phyloP scores from a whole-genome alignment of 179 eudicot species.

The Drosera spatulata region DNA sequence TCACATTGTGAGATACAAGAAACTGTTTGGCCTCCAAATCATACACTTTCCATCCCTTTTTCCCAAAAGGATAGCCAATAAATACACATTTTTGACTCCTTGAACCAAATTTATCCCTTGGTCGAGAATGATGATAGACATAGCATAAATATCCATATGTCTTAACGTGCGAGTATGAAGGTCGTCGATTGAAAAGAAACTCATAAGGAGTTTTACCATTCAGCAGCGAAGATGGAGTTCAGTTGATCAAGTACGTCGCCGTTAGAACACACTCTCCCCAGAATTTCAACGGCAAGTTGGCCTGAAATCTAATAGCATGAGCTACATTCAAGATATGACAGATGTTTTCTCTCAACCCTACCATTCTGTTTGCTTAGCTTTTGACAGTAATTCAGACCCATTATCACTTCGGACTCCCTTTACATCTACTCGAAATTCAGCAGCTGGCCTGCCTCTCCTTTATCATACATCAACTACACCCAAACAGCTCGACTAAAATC shows the following conservation, averaged over 20 bases:
- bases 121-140: neutral
- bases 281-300: neutral
- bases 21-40: neutral
- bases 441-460: too few relatives aligned
- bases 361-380: too few relatives aligned
- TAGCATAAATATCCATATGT: constrained; percentile 5
- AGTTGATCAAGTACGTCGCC: neutral
- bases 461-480: too few relatives aligned
- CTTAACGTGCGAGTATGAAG: neutral
- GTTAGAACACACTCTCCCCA: neutral
- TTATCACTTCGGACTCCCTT: too few relatives aligned
- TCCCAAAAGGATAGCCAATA: constrained; percentile 2
- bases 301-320: neutral
- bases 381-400: too few relatives aligned
- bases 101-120: constrained; percentile 3
- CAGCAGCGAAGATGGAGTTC: neutral
- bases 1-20: neutral
- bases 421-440: too few relatives aligned
- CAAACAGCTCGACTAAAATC: too few relatives aligned
- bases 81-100: neutral
- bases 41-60: constrained; percentile 2
- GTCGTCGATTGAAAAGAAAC: neutral
- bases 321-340: too few relatives aligned
- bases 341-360: too few relatives aligned
- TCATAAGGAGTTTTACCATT: neutral